phyloP scores from a whole-genome alignment of 2,329 filamentous ascomycete genomes.

The Aspergillus brasiliensis region DNA sequence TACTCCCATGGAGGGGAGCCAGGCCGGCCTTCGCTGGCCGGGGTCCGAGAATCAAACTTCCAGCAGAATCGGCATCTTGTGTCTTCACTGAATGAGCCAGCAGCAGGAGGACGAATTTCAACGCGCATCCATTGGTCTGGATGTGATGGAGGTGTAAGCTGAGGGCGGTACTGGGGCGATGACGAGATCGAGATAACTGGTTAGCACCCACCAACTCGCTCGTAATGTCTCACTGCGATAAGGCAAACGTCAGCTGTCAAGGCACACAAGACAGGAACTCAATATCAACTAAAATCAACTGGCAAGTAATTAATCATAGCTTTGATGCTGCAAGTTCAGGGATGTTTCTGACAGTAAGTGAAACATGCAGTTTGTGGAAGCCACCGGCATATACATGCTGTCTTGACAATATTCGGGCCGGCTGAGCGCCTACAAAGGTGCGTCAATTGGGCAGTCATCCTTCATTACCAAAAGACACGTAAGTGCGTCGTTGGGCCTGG shows the following conservation, averaged over 20 bases:
- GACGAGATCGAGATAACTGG: background rate
- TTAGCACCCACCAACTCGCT: background rate
- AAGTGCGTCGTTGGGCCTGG: background rate
- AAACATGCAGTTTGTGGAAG: background rate
- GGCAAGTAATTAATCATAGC: background rate
- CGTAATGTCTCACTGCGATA: background rate
- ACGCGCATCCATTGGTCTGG: background rate
- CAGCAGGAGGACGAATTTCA: background rate
- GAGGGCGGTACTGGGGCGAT: background rate
- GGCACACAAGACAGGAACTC: no score
- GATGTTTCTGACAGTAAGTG: background rate
- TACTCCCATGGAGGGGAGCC: no score
- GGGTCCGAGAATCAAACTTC: no score
- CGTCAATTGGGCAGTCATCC: background rate
- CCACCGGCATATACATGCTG: background rate
- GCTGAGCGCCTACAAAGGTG: background rate
- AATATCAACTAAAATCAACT: background rate
- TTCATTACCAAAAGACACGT: background rate
- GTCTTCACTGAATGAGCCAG: background rate
- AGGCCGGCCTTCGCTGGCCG: no score
- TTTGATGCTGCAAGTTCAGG: background rate
- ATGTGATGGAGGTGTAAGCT: background rate
- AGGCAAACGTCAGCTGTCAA: background rate
- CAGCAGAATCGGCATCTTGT: no score
- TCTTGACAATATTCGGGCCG: background rate